Conservation (phyloP, 306 rosid species). For the Cucurbita moschata region DNA sequence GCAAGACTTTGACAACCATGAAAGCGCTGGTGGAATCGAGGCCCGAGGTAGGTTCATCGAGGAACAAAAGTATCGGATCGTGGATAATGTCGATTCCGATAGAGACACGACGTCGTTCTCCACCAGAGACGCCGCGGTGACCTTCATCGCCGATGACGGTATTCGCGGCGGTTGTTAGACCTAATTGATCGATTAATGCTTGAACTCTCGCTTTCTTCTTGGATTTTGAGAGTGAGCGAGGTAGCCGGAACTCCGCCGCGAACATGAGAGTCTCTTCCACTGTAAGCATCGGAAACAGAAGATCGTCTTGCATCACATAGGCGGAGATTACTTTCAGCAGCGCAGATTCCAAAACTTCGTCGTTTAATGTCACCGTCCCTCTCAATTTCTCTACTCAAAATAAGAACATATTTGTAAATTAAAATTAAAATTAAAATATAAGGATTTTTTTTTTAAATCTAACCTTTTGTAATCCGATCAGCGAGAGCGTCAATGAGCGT, state of each 20-base stretch:
- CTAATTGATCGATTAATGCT: conserved; percentile 67
- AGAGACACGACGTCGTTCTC: conserved; percentile 78
- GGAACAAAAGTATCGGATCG: conserved; percentile 69
- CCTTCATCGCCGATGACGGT: conserved; percentile 87
- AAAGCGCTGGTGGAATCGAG: conserved; percentile 82
- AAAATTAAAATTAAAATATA: too few relatives aligned
- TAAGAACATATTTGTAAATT: background rate
- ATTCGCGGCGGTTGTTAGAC: conserved; percentile 47
- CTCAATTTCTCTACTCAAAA: background rate
- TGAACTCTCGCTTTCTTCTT: conserved; percentile 65
- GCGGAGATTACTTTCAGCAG: conserved; percentile 66
- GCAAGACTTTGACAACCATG: conserved; percentile 85
- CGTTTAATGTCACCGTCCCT: conserved; percentile 44
- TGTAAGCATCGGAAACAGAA: conserved; percentile 83
- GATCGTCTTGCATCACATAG: conserved; percentile 96
- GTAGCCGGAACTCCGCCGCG: conserved; percentile 77
- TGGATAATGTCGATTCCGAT: conserved; percentile 85
- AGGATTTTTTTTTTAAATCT: too few relatives aligned
- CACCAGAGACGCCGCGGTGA: conserved; percentile 81
- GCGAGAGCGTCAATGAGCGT: conserved; percentile 87
- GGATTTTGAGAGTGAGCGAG: conserved; percentile 62
- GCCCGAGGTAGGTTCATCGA: conserved; percentile 88
- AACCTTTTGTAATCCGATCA: conserved; percentile 41
- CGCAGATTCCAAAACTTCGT: conserved; percentile 43
- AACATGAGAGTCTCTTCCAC: conserved; percentile 92